Conservation (phyloP, 495 filamentous ascomycete species). For the Staphylotrichum tortipilum region DNA sequence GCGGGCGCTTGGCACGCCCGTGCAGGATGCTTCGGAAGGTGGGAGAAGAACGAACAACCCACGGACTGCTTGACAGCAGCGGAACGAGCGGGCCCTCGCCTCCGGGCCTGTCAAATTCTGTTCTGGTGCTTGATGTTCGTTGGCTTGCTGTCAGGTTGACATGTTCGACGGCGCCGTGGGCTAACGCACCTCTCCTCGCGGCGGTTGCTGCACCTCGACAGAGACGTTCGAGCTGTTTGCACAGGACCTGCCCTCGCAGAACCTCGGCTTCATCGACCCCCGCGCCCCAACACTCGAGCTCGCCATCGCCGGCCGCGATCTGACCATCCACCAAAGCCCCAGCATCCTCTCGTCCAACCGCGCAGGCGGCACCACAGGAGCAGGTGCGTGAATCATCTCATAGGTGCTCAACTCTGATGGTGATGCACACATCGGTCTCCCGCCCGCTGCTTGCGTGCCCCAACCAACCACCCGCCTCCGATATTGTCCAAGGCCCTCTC, state of each 20-base stretch:
- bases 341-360: conserved; percentile 68
- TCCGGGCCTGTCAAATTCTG: too few species aligned
- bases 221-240: conserved; percentile 85
- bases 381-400: too few species aligned
- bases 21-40: conserved; percentile 25
- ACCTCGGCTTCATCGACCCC: conserved; percentile 78
- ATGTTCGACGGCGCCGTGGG: neutral
- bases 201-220: conserved; percentile 33
- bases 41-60: neutral
- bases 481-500: too few species aligned
- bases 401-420: too few species aligned
- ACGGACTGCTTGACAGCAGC: neutral
- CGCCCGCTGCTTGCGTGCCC: too few species aligned
- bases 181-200: conserved; percentile 8
- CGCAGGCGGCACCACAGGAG: conserved; percentile 80
- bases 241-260: conserved; percentile 60
- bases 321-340: conserved; percentile 79
- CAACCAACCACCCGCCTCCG: neutral
- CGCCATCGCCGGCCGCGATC: conserved; percentile 57
- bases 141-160: too few species aligned
- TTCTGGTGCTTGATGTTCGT: too few species aligned
- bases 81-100: too few species aligned
- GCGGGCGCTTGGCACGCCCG: conserved; percentile 35
- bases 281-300: conserved; percentile 57
- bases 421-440: too few species aligned